Evolutionary conservation across 1,284 basidiomycete genomes (phyloP), one percentile per base, ranked within the genome.

Genomic region (Caloboletus inedulis): DNA sequence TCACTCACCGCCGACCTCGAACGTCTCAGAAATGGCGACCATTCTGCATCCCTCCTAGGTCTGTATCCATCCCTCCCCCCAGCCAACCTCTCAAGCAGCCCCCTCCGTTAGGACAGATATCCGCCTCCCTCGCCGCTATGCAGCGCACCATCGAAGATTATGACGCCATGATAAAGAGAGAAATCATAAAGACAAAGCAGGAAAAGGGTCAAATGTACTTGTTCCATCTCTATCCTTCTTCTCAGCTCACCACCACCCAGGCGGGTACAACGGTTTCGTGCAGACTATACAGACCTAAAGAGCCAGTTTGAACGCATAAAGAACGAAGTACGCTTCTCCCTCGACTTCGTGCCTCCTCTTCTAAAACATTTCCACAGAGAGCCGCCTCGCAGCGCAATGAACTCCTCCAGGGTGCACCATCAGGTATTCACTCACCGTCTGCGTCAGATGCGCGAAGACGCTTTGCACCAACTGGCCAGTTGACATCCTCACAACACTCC

Each of bases 121-220:
- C 91, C 33, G 94, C 94, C 27, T 94, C 92, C 14, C 76, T 98
- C 18, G 82, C 91, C n/a, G 93, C 92, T 2, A 87, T 98, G 78
- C 85, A 91, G 51, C 77, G 94, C 51, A 92, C 95, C 51, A 85
- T 97, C 58, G 94, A 97, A 62, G 95, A 98, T 66, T 98, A 96
- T 66, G 94, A 97, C 65, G 88, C 90, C 12, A 94, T 98, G 91
- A 91, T 91, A 1, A 90, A 88, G 74, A 81, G 94, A 58, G 94
- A 98, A 70, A 92, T 97, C 64, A 90, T 96, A 49, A 92, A 91
- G 61, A 86, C 89, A 37, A 96, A 96, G 72, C 85, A 93, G 68
- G 94, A 96, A 75, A 98, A 98, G 73, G 95, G 94, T 0, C 79
- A 89, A 67, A 87, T 90, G 92, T 94, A 65, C 64, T 84, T 73